Evolutionary conservation across 129 eudicot genomes (phyloP), one percentile per base, ranked within the genome.

Genomic region (Dittrichia graveolens): DNA sequence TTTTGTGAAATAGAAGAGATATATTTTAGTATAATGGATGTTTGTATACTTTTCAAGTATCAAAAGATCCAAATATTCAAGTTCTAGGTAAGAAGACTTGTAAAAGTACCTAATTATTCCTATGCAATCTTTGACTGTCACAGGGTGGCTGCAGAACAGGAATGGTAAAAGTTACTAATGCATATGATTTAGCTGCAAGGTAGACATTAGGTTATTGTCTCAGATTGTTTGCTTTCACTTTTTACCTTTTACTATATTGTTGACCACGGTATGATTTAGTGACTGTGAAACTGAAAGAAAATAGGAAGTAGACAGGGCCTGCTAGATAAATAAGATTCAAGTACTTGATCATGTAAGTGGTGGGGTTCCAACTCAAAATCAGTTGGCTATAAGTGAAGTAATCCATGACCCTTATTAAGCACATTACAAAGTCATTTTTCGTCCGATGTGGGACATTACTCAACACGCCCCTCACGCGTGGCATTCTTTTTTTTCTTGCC

Each of bases 71-170:
- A 7, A n/a, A 61, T 14, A 38, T 38, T 40, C 69, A 41, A 18
- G 53, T 43, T 43, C 53, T 64, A 41, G 24, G 8, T 65, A 14
- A 39, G 42, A 70, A 70, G 31, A 18, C 65, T 55, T 18, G 19
- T 1, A 54, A 9, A 37, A 14, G 15, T 14, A 35, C 68, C 39
- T 6, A 12, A 60, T 14, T 35, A 50, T 24, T 44, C 18, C 14
- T 44, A 61, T 61, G 71, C 53, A 48, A 63, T 75, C 45, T 61
- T 75, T 57, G 55, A 39, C 50, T 71, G 65, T 79, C 50, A 24
- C 77, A 94, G 99, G 99, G 96, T 83, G 99, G 99, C 60, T 94
- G 99, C 67, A 83, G 99, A 67, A 94, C 99, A 44, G 99, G 99
- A 53, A 90, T 94, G 97, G 96, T 97, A 31, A 90, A 90, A 80